Evolutionary conservation across 148 eudicot genomes (phyloP).

Genomic region (Fagopyrum homotropicum): DNA sequence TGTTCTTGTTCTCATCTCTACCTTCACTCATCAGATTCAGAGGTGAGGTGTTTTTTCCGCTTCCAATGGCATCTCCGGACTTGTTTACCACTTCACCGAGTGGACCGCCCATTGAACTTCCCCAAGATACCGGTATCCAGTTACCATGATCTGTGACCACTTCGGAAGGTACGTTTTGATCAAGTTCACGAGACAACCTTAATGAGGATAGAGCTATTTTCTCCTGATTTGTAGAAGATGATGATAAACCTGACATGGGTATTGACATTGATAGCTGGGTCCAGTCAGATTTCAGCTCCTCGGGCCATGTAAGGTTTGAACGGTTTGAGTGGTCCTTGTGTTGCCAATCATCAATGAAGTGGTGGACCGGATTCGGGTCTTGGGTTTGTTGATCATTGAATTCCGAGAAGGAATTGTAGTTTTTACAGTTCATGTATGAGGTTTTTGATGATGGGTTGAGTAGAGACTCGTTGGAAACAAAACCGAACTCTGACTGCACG

Average conservation of each 20-base stretch:
- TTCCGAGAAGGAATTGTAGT: slow-evolving; percentile 31
- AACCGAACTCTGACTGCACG: slow-evolving; percentile 40
- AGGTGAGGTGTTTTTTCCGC: not conserved
- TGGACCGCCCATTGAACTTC: slow-evolving; percentile 72
- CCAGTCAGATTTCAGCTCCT: slow-evolving; percentile 71
- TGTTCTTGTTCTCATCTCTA: slow-evolving; percentile 23
- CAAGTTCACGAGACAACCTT: slow-evolving; percentile 35
- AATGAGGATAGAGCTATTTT: slow-evolving; percentile 34
- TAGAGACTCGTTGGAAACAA: slow-evolving; percentile 48
- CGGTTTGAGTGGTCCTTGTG: not conserved
- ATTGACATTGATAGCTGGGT: slow-evolving; percentile 87
- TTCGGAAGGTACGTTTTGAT: slow-evolving; percentile 11
- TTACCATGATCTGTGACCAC: slow-evolving; percentile 31
- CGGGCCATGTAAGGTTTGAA: slow-evolving; percentile 41
- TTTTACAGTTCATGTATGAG: slow-evolving; percentile 30
- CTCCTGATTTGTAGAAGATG: slow-evolving; percentile 41
- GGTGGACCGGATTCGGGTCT: slow-evolving; percentile 20
- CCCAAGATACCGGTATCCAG: slow-evolving; percentile 57
- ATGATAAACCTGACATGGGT: slow-evolving; percentile 57
- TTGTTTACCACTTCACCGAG: slow-evolving; percentile 65
- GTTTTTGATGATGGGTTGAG: slow-evolving; percentile 47
- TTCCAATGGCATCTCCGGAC: not conserved
- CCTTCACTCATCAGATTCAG: slow-evolving; percentile 23
- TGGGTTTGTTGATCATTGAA: slow-evolving; percentile 35
- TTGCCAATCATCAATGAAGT: too few relatives aligned